Evolutionary conservation across 2,329 filamentous ascomycete genomes (phyloP).

Genomic region (Exophiala lecanii-corni): DNA sequence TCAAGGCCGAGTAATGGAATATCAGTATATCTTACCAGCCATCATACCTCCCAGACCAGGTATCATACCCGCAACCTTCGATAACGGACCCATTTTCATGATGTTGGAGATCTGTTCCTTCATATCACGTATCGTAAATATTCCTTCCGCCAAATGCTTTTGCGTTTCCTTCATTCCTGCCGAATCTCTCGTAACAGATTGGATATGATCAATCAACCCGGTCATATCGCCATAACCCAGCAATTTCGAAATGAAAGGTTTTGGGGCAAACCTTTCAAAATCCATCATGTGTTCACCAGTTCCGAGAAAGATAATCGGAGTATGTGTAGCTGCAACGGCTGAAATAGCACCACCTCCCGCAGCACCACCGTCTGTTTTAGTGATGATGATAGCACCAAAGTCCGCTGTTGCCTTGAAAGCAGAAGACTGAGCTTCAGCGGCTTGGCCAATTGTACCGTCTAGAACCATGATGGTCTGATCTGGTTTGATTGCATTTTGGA

Average conservation of each 20-base stretch:
- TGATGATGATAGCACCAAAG: slow-evolving; percentile 98
- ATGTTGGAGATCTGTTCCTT: slow-evolving; percentile 95
- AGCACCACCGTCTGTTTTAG: slow-evolving; percentile 94
- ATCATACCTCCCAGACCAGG: slow-evolving; percentile 91
- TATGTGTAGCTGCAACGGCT: slow-evolving; percentile 91
- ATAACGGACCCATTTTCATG: slow-evolving; percentile 98
- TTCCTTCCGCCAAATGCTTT: slow-evolving; percentile 95
- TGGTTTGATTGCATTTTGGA: slow-evolving; percentile 81
- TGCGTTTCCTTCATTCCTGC: slow-evolving; percentile 80
- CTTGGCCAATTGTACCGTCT: slow-evolving; percentile 92
- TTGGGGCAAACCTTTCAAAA: slow-evolving; percentile 84
- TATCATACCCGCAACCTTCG: slow-evolving; percentile 98
- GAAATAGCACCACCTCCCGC: slow-evolving; percentile 96
- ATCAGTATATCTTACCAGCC: slow-evolving; percentile 44
- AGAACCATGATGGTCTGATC: slow-evolving; percentile 99
- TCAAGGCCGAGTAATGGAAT: no score
- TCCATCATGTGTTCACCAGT: slow-evolving; percentile 97
- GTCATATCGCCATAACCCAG: slow-evolving; percentile 97
- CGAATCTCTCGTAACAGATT: slow-evolving; percentile 89
- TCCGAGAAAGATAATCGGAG: slow-evolving; percentile 95
- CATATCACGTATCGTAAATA: slow-evolving; percentile 91
- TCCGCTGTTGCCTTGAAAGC: slow-evolving; percentile 97
- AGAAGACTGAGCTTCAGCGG: slow-evolving; percentile 87
- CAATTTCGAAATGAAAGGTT: slow-evolving; percentile 89
- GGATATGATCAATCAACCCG: slow-evolving; percentile 91